phyloP scores from a whole-genome alignment of 2,329 filamentous ascomycete species.

The Ophiosphaerella herpotricha region DNA sequence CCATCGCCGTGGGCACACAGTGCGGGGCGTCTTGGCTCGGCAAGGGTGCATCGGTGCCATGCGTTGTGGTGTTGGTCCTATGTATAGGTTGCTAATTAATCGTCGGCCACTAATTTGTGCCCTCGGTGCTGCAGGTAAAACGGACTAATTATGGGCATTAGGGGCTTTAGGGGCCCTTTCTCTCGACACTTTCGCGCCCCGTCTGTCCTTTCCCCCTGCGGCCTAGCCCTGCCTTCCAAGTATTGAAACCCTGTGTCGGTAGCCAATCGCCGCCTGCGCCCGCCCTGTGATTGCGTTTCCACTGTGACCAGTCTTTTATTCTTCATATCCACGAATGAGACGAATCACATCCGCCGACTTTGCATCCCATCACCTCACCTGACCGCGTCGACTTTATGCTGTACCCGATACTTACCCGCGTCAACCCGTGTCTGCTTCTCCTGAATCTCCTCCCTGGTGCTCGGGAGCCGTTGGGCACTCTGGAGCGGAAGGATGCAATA shows the following conservation, averaged over 20 bases:
- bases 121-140: background rate
- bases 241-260: slow-evolving; percentile 40
- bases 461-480: no score
- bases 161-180: no score
- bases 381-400: slow-evolving; percentile 34
- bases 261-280: background rate
- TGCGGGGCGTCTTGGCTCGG: slow-evolving; percentile 1
- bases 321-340: no score
- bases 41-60: slow-evolving; percentile 26
- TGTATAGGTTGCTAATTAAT: slow-evolving; percentile 43
- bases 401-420: slow-evolving; percentile 4
- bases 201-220: slow-evolving; percentile 16
- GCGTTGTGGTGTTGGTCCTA: slow-evolving; percentile 27
- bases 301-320: no score
- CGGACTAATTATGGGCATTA: no score
- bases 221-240: slow-evolving; percentile 28
- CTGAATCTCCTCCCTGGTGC: no score
- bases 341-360: background rate
- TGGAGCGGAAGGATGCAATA: no score
- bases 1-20: slow-evolving; percentile 24
- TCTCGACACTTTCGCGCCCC: background rate
- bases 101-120: slow-evolving; percentile 39
- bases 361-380: slow-evolving; percentile 34
- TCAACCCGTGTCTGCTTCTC: background rate
- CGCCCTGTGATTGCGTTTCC: no score